Conservation (phyloP, 2,329 filamentous ascomycete genomes). For the Apiospora hydei region DNA sequence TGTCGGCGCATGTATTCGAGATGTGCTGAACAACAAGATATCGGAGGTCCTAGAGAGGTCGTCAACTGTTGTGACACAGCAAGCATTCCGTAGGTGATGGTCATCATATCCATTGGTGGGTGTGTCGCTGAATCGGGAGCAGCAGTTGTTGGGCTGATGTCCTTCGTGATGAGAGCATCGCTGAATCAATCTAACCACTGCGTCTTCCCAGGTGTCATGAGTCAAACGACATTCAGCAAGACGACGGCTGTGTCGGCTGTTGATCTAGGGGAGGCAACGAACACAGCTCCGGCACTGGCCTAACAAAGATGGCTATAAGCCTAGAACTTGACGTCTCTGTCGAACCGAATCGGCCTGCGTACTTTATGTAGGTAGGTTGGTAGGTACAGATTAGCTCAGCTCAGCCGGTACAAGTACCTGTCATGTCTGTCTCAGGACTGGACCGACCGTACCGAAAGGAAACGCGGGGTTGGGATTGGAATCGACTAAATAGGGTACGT, state of each 20-base stretch:
- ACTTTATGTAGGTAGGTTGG: not conserved
- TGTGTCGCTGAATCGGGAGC: not conserved
- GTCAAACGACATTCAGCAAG: not conserved
- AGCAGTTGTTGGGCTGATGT: not conserved
- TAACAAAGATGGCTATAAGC: not conserved
- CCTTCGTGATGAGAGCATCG: not conserved
- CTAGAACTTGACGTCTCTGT: not conserved
- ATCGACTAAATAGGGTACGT: not conserved
- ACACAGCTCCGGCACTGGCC: not conserved
- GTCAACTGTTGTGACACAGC: not conserved
- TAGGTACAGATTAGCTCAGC: not conserved
- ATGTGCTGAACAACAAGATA: not conserved
- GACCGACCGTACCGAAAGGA: not conserved
- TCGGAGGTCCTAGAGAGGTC: not conserved
- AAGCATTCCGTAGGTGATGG: not conserved
- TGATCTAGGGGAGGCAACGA: not conserved
- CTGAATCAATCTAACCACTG: not conserved
- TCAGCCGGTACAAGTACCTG: constrained; percentile 8
- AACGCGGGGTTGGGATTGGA: constrained; percentile 5
- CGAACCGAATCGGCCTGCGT: not conserved
- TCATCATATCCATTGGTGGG: not conserved
- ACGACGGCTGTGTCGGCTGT: not conserved
- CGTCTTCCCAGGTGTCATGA: not conserved
- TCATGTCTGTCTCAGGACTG: not conserved
- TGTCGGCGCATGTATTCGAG: not conserved